Base-by-base conservation (phyloP, 2,329 filamentous ascomycete species). In the Acrodontium crateriforme region DNA sequence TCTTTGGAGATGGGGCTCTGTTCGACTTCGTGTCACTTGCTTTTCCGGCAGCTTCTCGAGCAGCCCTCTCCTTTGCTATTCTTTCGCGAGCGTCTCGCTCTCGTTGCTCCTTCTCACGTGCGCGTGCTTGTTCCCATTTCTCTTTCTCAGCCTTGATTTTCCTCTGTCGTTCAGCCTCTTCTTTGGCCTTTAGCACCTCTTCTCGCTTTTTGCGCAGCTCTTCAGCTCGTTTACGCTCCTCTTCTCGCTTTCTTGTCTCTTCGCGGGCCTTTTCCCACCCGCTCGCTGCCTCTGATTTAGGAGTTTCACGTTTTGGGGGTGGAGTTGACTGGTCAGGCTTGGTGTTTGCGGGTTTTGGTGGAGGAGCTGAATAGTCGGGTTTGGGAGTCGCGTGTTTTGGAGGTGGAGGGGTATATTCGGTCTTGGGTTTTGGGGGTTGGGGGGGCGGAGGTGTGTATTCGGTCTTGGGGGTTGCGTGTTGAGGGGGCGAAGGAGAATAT, bases 181-280 rank as follows among this genome's bases (percentile, higher is more conserved):
- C 65, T 33, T 62, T 60, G 7, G 56, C 44, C 31, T 59, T 59
- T 32, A 59, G 54, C 38, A 68, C 71, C 37, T 68, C 63, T 37
- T 77, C 72, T 5, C 69, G 69, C 30, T 49, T 51, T 35, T 43
- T 46, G 68, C 42, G 75, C 68, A 70, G 69, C 37, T 69, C 64
- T 37, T 78, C 73, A 3, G 69, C 71, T 18, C 47, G 43, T 28
- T 47, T 52, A 16, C 71, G 70, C 38, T 78, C 71, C 38, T 75
- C 73, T 39, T 77, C 74, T 30, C 66, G 65, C 32, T 61, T 67
- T 23, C 68, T 60, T 12, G 68, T 76, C 39, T 79, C 74, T 44
- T 80, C 75, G 29, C 74, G 62, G 3, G 74, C 75, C 47, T 71
- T 77, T 40, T 79, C 74, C 75, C 75, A 79, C 0, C 60, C 33